Evolutionary conservation across 2,329 filamentous ascomycete genomes (phyloP), one percentile per base, ranked within the genome.

Genomic region (Tolypocladium ophioglossoides): DNA sequence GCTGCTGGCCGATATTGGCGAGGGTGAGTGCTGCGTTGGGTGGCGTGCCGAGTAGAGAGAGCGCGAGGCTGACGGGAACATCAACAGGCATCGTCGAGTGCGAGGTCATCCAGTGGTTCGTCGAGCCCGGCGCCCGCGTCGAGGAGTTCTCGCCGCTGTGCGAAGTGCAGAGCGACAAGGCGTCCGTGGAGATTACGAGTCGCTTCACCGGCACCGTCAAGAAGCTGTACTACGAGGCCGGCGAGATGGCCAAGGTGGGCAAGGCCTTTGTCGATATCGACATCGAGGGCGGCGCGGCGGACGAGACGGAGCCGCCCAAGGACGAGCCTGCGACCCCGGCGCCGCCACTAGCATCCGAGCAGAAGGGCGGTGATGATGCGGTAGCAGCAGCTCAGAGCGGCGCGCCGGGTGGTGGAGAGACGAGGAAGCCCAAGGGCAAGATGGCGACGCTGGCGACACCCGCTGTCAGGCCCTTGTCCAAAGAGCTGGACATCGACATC

Each of bases 31-130:
- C 32, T 49, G 18, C 50, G 46, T 11, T 3, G n/a, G 8, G 30
- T 2, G 20, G 16, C 27, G 32, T 16, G 18, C 7, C 14, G 20
- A 18, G 48, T 18, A n/a, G n/a, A 22, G 39, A 27, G n/a, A 35
- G 50, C 24, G 40, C 39, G 18, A 22, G 32, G 32, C 58, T 60
- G 41, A 57, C 52, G 3, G 14, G 34, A 27, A 22, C 20, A 11
- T 7, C 18, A 11, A 44, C 63, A 94, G 94, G 94, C 54, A 99
- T 97, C 65, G 91, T 94, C 68, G 94, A 99, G 74, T 96, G 94
- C 67, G 94, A 99, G 72, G 89, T 99, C 65, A 97, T 97, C 65
- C 94, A 99, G 76, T 99, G 94, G 94, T 99, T 97, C 69, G 92
- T 99, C 61, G 87, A 96, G 72, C 91, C 95, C 51, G 92, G 91